These are phyloP conservation scores for Vigna mungo DNA, from an alignment of 306 rosid species.

Conservation along the genomic window DNA sequence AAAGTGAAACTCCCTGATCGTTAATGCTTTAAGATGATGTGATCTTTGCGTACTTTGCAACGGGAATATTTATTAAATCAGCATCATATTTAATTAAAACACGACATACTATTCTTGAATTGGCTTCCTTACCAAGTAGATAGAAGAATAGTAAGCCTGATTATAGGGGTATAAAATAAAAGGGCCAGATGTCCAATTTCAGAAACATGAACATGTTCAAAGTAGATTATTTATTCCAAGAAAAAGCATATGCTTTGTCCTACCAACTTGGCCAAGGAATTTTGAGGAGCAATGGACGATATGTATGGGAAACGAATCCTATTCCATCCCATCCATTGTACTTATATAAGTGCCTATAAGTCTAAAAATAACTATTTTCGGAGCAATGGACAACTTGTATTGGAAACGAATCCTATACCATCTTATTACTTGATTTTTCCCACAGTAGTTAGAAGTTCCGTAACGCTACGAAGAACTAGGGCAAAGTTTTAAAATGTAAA, in stretches of 20 bases:
- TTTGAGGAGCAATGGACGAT: slow-evolving; percentile 43
- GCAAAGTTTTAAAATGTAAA: slow-evolving; percentile 22
- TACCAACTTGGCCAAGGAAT: slow-evolving; percentile 42
- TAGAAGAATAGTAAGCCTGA: slow-evolving; percentile 37
- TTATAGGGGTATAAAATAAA: slow-evolving; percentile 6
- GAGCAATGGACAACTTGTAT: slow-evolving; percentile 39
- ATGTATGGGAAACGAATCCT: slow-evolving; percentile 34
- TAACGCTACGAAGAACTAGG: slow-evolving; percentile 25
- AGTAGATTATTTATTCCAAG: slow-evolving; percentile 40
- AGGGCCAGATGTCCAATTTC: slow-evolving; percentile 28
- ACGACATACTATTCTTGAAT: slow-evolving; percentile 2
- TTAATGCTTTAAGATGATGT: slow-evolving; percentile 19
- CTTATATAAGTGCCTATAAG: slow-evolving; percentile 31
- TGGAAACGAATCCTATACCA: slow-evolving; percentile 41
- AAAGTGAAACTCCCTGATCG: slow-evolving; percentile 15
- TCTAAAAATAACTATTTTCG: slow-evolving; percentile 21
- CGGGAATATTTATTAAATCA: slow-evolving; percentile 35
- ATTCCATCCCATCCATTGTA: slow-evolving; percentile 30
- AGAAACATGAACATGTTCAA: slow-evolving; percentile 33
- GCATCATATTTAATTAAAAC: slow-evolving; percentile 13
- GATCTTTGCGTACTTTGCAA: slow-evolving; percentile 26
- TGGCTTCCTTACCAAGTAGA: slow-evolving; percentile 31
- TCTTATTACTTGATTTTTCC: slow-evolving; percentile 22
- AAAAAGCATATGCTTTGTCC: slow-evolving; percentile 37
- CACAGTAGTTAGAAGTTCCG: slow-evolving; percentile 33